Evolutionary conservation across 768 basidiomycete species (phyloP).

Genomic region (Mycena galericulata): DNA sequence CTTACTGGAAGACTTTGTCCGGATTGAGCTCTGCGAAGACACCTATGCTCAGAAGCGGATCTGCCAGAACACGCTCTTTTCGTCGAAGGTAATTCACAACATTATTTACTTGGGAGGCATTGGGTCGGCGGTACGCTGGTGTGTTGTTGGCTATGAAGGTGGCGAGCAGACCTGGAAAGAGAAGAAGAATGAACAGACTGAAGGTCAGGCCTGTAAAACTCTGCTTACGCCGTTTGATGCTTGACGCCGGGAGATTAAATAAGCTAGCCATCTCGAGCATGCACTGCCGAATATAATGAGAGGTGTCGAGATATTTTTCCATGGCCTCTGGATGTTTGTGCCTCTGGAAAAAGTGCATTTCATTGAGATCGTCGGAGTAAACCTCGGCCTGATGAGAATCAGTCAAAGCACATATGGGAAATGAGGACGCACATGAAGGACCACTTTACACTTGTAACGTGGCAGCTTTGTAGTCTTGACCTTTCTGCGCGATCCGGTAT

Average conservation of each 20-base stretch:
- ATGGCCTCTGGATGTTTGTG: constrained; percentile 7
- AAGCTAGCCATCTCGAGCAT: constrained; percentile 20
- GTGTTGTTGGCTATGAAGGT: neutral
- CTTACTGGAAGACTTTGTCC: constrained; percentile 28
- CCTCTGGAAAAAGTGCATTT: constrained; percentile 11
- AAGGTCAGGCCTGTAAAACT: neutral
- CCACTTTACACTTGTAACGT: neutral
- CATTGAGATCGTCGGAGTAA: constrained; percentile 10
- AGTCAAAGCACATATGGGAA: neutral
- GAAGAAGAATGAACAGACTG: neutral
- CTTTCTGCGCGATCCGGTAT: neutral
- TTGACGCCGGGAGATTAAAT: neutral
- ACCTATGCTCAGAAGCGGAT: constrained; percentile 23
- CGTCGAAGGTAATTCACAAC: constrained; percentile 12
- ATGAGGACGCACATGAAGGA: neutral
- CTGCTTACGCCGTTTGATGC: constrained; percentile 25
- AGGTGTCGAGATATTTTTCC: constrained; percentile 6
- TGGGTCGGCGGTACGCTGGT: constrained; percentile 5
- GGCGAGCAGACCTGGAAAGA: neutral
- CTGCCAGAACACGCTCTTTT: constrained; percentile 9
- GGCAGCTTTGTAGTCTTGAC: neutral
- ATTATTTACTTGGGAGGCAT: constrained; percentile 14
- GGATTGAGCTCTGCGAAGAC: constrained; percentile 27
- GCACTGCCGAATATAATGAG: constrained; percentile 18
- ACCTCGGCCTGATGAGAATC: constrained; percentile 15